Percentiles rank a stretch among this genome's conserved stretches.
These are phyloP conservation scores for Thuja plicata DNA, from an alignment of 83 land plant genomes.

Conservation along the genomic window DNA sequence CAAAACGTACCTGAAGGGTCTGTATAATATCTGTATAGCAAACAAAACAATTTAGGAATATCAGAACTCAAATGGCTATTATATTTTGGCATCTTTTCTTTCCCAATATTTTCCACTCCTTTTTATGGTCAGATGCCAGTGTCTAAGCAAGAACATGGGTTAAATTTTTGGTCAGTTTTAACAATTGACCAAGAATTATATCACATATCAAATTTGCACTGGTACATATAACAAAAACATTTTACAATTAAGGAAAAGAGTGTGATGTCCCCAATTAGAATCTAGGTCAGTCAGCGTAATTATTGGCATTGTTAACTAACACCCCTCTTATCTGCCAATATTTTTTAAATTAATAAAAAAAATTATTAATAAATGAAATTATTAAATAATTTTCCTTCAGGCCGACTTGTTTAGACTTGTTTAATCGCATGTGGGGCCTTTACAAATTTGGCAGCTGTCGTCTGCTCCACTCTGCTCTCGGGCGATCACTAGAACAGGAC, in stretches of 20 bases:
- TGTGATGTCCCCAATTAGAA: background rate
- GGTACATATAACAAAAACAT: background rate
- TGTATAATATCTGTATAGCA: constrained; percentile 77
- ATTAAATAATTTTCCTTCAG: no score
- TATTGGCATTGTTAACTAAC: no score
- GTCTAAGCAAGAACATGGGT: background rate
- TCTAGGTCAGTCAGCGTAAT: no score
- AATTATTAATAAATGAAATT: no score
- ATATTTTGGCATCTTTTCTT: background rate
- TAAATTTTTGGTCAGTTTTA: background rate
- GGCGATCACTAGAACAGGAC: no score
- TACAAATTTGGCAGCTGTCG: no score
- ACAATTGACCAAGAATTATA: background rate
- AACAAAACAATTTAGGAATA: background rate
- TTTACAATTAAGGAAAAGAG: background rate
- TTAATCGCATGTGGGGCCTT: no score
- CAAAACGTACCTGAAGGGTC: constrained; percentile 99
- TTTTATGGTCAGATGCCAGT: background rate
- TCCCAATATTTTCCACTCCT: background rate
- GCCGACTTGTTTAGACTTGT: no score
- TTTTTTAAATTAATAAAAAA: no score
- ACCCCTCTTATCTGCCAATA: no score
- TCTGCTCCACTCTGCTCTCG: no score
- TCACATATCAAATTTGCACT: background rate
- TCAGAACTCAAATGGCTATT: background rate